phyloP scores from a whole-genome alignment of 768 basidiomycete species.

The Boletus rubescentipes region DNA sequence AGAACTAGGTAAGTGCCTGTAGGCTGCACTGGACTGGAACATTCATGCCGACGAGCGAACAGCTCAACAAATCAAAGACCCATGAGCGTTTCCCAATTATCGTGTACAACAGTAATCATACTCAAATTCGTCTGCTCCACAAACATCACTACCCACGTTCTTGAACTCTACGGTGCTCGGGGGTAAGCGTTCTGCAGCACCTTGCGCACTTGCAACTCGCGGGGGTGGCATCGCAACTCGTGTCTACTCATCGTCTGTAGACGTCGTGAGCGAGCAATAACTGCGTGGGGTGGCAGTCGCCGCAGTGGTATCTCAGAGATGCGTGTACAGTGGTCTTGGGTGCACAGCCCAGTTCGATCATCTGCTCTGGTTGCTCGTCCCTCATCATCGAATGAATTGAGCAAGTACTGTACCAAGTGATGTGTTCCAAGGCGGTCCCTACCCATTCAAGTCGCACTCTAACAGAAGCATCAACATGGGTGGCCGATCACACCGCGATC shows the following conservation, averaged over 20 bases:
- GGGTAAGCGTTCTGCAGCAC: neutral
- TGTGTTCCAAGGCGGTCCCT: no score
- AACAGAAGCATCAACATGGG: no score
- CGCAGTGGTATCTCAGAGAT: no score
- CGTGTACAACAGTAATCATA: neutral
- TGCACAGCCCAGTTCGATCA: no score
- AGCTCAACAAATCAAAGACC: conserved; percentile 22
- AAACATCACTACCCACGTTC: neutral
- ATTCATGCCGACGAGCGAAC: conserved; percentile 1
- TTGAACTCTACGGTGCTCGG: neutral
- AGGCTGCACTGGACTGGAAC: neutral
- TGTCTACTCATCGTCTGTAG: neutral
- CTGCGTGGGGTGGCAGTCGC: no score
- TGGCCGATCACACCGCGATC: no score
- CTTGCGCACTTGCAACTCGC: neutral
- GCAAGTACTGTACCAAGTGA: no score
- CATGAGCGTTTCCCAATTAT: neutral
- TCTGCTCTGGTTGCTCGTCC: no score
- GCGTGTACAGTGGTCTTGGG: no score
- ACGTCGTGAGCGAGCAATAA: neutral
- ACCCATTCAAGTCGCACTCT: no score
- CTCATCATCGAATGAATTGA: no score
- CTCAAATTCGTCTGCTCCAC: no score
- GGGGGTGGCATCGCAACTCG: neutral
- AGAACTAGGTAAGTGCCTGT: conserved; percentile 50